Conservation (phyloP, 441 rosid genomes). For the Mallotus japonicus region DNA sequence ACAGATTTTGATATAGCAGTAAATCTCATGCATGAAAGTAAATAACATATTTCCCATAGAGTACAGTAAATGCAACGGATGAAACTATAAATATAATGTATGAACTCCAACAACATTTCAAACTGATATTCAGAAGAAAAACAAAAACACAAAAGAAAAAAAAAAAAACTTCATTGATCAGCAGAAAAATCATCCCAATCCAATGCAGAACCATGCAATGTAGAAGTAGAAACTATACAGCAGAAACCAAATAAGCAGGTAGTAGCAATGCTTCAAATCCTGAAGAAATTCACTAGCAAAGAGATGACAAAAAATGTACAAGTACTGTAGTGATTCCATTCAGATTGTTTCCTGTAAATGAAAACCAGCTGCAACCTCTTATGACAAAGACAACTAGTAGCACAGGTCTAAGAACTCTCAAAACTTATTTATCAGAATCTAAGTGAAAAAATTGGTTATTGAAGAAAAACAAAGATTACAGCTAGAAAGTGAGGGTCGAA, state of each 20-base stretch:
- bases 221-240: not conserved
- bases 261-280: not conserved
- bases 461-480: not conserved
- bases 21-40: too few relatives aligned
- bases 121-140: not conserved
- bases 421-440: not conserved
- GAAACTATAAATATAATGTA: not conserved
- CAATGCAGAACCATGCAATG: not conserved
- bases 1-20: too few relatives aligned
- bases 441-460: not conserved
- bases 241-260: not conserved
- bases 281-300: not conserved
- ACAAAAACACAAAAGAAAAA: not conserved
- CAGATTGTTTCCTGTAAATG: too few relatives aligned
- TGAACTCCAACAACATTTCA: constrained; percentile 1
- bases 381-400: not conserved
- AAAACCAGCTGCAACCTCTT: not conserved
- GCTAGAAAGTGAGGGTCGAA: not conserved
- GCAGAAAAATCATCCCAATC: not conserved
- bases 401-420: not conserved
- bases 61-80: too few relatives aligned
- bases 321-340: not conserved
- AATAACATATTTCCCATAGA: too few relatives aligned
- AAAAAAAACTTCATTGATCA: not conserved
- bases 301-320: not conserved